Conservation (phyloP, 805 yeast genomes). For the Ogataea haglerorum region DNA sequence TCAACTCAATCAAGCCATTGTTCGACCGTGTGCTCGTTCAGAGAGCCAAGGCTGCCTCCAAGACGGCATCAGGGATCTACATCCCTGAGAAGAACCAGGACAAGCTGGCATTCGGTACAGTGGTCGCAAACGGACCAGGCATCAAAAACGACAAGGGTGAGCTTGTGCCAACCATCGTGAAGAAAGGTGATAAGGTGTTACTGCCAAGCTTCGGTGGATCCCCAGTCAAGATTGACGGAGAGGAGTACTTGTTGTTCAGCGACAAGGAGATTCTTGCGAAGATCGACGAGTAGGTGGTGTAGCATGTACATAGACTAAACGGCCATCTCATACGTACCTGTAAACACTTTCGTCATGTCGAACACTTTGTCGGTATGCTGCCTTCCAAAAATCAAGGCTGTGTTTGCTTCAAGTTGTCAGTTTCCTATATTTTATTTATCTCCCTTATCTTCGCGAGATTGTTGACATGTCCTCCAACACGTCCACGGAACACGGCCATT, state of each 20-base stretch:
- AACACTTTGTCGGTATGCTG: neutral
- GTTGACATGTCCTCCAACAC: constrained; percentile 19
- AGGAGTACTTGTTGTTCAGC: constrained; percentile 61
- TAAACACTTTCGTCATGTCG: neutral
- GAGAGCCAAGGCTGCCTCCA: constrained; percentile 85
- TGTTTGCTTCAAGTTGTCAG: neutral
- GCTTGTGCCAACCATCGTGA: constrained; percentile 67
- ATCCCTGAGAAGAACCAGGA: constrained; percentile 96
- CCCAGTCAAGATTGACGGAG: constrained; percentile 74
- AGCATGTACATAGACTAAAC: neutral
- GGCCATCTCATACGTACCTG: neutral
- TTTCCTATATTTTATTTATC: constrained; percentile 4
- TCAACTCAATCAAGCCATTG: constrained; percentile 84
- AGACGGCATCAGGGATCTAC: constrained; percentile 90
- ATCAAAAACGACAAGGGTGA: constrained; percentile 62
- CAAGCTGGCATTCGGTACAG: constrained; percentile 89
- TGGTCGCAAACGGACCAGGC: constrained; percentile 95
- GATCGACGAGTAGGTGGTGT: constrained; percentile 53
- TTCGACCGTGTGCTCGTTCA: constrained; percentile 95
- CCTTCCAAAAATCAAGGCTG: neutral
- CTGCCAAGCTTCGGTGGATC: constrained; percentile 95
- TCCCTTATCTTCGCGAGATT: constrained; percentile 9
- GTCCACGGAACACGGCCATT: constrained; percentile 4
- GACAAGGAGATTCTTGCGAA: constrained; percentile 95
- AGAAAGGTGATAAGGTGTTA: constrained; percentile 89